These are phyloP conservation scores for Strombidium stylifer DNA, from an alignment of 73 alveolate genomes.

Conservation along the genomic window DNA sequence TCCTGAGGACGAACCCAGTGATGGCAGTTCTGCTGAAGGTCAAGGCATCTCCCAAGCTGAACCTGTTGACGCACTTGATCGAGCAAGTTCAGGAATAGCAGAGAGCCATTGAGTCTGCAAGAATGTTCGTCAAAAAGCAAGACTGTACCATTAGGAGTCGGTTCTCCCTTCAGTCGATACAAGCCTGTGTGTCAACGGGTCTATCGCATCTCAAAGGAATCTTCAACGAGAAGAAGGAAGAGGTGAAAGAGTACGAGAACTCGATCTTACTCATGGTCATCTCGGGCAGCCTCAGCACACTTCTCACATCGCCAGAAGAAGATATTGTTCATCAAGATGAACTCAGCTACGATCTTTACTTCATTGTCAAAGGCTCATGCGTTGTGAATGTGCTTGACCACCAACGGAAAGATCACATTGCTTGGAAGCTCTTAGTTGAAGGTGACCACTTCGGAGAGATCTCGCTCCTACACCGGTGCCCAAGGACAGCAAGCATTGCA, in stretches of 20 bases:
- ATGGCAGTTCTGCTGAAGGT: background rate
- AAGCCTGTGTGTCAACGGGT: no score
- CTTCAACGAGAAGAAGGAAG: no score
- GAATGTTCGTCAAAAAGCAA: background rate
- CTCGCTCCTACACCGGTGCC: conserved; percentile 45
- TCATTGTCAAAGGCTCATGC: conserved; percentile 55
- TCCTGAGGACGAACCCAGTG: conserved; percentile 2
- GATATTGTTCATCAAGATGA: conserved; percentile 7
- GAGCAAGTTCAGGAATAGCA: no score
- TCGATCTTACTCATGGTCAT: no score
- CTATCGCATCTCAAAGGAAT: no score
- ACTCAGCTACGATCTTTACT: conserved; percentile 32
- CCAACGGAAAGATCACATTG: background rate
- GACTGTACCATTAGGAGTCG: background rate
- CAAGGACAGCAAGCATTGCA: conserved; percentile 49
- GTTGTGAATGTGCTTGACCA: conserved; percentile 17
- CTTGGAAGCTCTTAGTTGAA: conserved; percentile 1
- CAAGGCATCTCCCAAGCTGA: background rate
- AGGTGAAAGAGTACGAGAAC: no score
- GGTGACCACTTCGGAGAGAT: conserved; percentile 61
- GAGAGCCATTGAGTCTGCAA: no score
- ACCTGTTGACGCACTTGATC: no score
- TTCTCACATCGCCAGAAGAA: conserved; percentile 39
- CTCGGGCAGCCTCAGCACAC: conserved; percentile 10
- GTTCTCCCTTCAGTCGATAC: no score